Evolutionary conservation across 1,139 yeast species (phyloP).

Genomic region (Pichia sp.): DNA sequence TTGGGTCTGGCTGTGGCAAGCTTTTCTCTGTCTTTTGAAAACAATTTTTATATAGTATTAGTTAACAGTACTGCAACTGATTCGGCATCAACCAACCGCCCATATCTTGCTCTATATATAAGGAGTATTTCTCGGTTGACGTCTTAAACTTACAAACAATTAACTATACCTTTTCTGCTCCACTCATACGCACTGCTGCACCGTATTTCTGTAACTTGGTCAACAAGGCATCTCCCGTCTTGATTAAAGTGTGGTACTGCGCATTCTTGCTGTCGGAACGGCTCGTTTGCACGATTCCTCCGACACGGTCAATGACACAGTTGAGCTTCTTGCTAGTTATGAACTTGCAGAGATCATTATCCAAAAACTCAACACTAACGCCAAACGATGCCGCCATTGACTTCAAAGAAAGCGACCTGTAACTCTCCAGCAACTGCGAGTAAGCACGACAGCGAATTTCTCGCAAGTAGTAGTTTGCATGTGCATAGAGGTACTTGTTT

Average conservation of each 20-base stretch:
- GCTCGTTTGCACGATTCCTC: constrained; percentile 93
- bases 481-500: constrained; percentile 73
- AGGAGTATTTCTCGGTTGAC: background rate
- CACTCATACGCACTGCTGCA: constrained; percentile 93
- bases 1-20: background rate
- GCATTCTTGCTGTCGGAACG: constrained; percentile 95
- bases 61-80: background rate
- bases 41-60: no score
- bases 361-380: constrained; percentile 76
- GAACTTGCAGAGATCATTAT: constrained; percentile 76
- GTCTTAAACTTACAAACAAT: background rate
- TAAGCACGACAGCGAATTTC: constrained; percentile 96
- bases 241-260: constrained; percentile 83
- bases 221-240: constrained; percentile 87
- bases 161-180: constrained; percentile 63
- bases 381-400: constrained; percentile 95
- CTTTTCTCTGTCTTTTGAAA: background rate
- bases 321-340: constrained; percentile 91
- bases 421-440: constrained; percentile 88
- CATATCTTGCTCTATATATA: background rate
- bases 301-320: constrained; percentile 93
- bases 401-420: constrained; percentile 81
- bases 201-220: constrained; percentile 96
- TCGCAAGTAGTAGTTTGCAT: constrained; percentile 78
- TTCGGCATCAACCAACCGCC: background rate